These are phyloP conservation scores for Suillus lakei DNA, from an alignment of 768 basidiomycete species.

Conservation along the genomic window DNA sequence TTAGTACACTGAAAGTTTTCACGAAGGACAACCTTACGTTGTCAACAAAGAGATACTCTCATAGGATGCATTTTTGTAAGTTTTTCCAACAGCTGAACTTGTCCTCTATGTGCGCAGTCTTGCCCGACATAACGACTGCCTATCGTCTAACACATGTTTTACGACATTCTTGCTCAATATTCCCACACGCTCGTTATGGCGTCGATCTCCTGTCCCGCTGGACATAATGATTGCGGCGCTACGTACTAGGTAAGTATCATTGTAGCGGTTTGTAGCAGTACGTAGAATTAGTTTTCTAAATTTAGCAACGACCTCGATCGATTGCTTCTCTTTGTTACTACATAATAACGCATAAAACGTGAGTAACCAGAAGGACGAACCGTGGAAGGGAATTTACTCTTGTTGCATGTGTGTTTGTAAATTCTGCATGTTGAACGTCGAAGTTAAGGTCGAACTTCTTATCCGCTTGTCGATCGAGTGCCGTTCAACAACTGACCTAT, in stretches of 20 bases:
- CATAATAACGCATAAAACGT: not conserved
- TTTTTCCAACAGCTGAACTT: not conserved
- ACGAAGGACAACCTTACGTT: not conserved
- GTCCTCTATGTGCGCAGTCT: not conserved
- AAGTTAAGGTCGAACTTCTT: not conserved
- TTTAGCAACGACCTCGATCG: not conserved
- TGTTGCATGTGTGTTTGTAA: not conserved
- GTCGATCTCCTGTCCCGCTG: not conserved
- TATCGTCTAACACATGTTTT: not conserved
- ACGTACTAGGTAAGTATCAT: not conserved
- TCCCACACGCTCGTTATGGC: not conserved
- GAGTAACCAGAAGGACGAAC: not conserved
- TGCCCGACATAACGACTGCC: not conserved
- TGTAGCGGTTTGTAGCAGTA: not conserved
- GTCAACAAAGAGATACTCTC: too few relatives aligned
- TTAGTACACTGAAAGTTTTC: not conserved
- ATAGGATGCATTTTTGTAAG: not conserved
- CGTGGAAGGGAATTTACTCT: too few relatives aligned
- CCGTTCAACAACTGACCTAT: not conserved
- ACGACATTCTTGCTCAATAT: not conserved
- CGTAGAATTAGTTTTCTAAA: not conserved
- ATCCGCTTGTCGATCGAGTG: not conserved
- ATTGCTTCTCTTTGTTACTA: not conserved
- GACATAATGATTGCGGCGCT: not conserved
- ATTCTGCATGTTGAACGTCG: not conserved